Evolutionary conservation across 1,284 basidiomycete genomes (phyloP).

Genomic region (Boletus semigastroideus): DNA sequence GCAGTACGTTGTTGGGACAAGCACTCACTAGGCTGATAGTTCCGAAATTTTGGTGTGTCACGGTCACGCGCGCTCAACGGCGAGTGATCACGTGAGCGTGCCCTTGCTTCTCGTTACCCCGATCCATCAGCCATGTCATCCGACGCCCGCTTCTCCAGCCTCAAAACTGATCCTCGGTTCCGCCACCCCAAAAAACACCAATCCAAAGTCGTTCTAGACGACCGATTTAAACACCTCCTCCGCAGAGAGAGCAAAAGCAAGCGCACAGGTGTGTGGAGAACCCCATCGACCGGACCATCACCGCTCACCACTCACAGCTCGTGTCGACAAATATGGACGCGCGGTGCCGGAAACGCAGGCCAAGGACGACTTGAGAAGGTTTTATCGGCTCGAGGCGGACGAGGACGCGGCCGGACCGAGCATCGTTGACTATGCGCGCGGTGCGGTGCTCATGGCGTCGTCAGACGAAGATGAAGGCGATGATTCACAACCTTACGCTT

Average conservation of each 20-base stretch:
- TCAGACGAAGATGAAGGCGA: slow-evolving; percentile 75
- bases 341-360: slow-evolving; percentile 67
- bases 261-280: slow-evolving; percentile 37
- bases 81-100: too few relatives aligned
- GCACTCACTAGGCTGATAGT: slow-evolving; percentile 52
- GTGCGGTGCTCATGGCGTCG: slow-evolving; percentile 83
- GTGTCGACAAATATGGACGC: slow-evolving; percentile 93
- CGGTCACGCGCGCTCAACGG: too few relatives aligned
- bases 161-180: slow-evolving; percentile 94
- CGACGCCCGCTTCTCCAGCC: slow-evolving; percentile 83
- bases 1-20: too few relatives aligned
- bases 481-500: slow-evolving; percentile 29
- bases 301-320: slow-evolving; percentile 42
- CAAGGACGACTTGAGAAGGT: slow-evolving; percentile 76
- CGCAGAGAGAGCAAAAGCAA: slow-evolving; percentile 42
- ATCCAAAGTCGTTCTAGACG: slow-evolving; percentile 87
- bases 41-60: slow-evolving; percentile 39
- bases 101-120: too few relatives aligned
- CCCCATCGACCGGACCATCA: background rate
- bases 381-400: slow-evolving; percentile 72
- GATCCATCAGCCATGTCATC: slow-evolving; percentile 54
- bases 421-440: slow-evolving; percentile 85
- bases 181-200: slow-evolving; percentile 78
- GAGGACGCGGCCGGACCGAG: slow-evolving; percentile 38
- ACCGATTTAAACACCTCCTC: slow-evolving; percentile 90